Percentiles rank a stretch among this genome's conserved stretches.
Evolutionary conservation across 805 yeast species (phyloP).

Genomic region (Saccharomycopsis sp.): DNA sequence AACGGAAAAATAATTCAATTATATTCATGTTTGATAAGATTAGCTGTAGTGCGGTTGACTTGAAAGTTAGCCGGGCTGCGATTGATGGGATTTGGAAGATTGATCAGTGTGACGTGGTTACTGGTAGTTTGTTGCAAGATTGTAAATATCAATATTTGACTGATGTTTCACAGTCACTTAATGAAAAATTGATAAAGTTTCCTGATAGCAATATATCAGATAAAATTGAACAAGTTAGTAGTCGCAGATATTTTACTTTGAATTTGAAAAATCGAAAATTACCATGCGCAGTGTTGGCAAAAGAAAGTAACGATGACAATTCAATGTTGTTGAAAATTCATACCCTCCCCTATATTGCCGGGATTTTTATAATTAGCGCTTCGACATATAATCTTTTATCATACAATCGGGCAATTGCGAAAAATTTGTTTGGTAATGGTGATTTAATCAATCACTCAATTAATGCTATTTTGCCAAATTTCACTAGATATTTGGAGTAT

Average conservation of each 20-base stretch:
- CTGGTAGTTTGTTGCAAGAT: constrained; percentile 17
- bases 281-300: constrained; percentile 71
- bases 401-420: constrained; percentile 71
- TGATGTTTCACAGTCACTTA: constrained; percentile 14
- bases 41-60: constrained; percentile 60
- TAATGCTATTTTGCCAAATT: constrained; percentile 56
- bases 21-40: constrained; percentile 87
- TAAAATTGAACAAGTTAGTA: constrained; percentile 41
- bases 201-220: constrained; percentile 24
- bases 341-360: constrained; percentile 80
- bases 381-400: constrained; percentile 47
- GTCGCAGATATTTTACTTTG: constrained; percentile 57
- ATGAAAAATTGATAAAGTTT: background rate
- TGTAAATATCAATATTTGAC: constrained; percentile 19
- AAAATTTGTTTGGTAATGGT: constrained; percentile 64
- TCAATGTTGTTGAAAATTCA: constrained; percentile 58
- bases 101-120: constrained; percentile 22
- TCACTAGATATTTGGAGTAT: constrained; percentile 38
- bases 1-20: constrained; percentile 58
- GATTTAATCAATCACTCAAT: constrained; percentile 42
- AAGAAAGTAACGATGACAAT: constrained; percentile 43
- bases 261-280: constrained; percentile 38
- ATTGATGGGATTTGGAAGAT: constrained; percentile 22
- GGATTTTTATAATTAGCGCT: constrained; percentile 62
- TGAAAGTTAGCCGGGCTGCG: constrained; percentile 32